A percentile compares a stretch with the other conserved stretches of the same genome.
Evolutionary conservation across 306 rosid species (phyloP).

Genomic region (Morella rubra): DNA sequence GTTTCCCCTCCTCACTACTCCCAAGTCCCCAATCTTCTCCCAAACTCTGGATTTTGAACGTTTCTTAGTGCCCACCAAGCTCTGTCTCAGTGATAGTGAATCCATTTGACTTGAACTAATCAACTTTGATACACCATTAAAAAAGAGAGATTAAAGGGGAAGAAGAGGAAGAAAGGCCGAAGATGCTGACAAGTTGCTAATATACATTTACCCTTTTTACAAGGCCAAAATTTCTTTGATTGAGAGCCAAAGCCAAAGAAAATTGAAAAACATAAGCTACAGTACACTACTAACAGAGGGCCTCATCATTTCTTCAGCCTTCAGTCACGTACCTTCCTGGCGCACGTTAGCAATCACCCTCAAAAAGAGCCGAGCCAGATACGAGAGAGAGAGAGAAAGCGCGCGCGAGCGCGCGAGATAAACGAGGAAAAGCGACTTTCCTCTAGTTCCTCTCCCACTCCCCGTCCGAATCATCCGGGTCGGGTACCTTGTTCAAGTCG

Average conservation of each 20-base stretch:
- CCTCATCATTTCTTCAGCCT: constrained; percentile 79
- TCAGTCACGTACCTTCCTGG: constrained; percentile 36
- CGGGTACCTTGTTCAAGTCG: constrained; percentile 84
- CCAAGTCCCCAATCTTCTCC: background rate
- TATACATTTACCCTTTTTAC: constrained; percentile 61
- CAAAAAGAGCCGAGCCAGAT: background rate
- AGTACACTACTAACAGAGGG: constrained; percentile 44
- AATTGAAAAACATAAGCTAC: constrained; percentile 12
- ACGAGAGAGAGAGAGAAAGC: too few species aligned
- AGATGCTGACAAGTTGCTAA: constrained; percentile 30
- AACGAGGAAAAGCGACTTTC: too few species aligned
- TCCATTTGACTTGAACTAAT: too few species aligned
- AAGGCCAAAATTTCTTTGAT: constrained; percentile 69
- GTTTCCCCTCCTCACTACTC: constrained; percentile 31
- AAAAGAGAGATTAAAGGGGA: background rate
- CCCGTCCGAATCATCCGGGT: constrained; percentile 70
- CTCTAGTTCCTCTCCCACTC: constrained; percentile 56
- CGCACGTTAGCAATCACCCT: constrained; percentile 45
- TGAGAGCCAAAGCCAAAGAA: constrained; percentile 13
- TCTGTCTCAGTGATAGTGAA: too few species aligned
- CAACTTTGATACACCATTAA: background rate
- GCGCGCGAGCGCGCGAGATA: too few species aligned
- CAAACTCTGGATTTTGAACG: background rate
- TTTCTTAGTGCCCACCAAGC: background rate
- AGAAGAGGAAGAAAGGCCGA: background rate